Base-by-base conservation (phyloP, 1,284 basidiomycete species). In the Rhodotorula sp. region DNA sequence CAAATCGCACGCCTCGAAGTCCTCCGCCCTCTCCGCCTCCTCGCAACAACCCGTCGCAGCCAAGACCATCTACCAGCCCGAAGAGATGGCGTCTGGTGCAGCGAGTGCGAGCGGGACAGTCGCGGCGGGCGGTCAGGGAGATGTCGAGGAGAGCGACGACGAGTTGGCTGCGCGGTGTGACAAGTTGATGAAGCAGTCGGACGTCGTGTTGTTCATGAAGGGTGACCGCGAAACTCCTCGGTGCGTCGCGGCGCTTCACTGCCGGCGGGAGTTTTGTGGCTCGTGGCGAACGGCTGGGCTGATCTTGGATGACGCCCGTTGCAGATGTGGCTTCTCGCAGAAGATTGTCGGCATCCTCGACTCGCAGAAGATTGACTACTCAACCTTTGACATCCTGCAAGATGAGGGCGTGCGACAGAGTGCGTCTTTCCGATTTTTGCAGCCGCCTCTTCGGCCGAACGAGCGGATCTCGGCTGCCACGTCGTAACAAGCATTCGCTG, bases 131-230 rank as follows among this genome's bases (percentile, higher is more conserved):
- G 79, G 77, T 44, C 80, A 66, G 9, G 89, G 91, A n/a, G 59
- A 52, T 8, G 80, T 68, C 59, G 76, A 78, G 13, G 89, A 92
- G 79, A 84, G 86, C 9, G 80, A 83, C n/a, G 89, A 89, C 74
- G 83, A 89, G 73, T 84, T 92, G 30, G 84, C 85, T 54, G 78
- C 79, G 54, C 84, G 92, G 62, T 85, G 92, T 79, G 82, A 80
- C 40, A 76, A 73, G 58, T 80, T 91, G 82, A 91, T 91, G 90
- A 83, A 83, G 74, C 82, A 84, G 76, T 81, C 81, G 76, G 84
- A 83, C 72, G 84, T 97, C 59, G 87, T 99, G 65, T 81, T 99
- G 67, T 98, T 99, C 85, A 99, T 99, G 94, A 99, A 99, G 82
- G 96, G 95, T 30, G 89, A 88, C 72, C 91, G 92, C 0, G 86